Conservation (phyloP, 2,329 filamentous ascomycete genomes). For the Pseudogymnoascus sp. region DNA sequence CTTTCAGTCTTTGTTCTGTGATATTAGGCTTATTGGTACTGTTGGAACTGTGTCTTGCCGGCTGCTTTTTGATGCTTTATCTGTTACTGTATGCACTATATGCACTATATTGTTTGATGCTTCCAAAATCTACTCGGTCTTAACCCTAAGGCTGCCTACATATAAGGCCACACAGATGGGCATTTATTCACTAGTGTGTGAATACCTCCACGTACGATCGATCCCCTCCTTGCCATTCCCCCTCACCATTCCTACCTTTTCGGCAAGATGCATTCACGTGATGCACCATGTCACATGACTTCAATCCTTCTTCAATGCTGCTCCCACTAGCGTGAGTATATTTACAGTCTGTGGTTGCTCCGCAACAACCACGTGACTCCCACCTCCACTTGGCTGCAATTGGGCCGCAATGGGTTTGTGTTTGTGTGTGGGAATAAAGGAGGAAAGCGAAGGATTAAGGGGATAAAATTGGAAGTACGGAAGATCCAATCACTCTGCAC, state of each 20-base stretch:
- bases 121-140: not conserved
- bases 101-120: not conserved
- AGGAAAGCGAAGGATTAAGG: not conserved
- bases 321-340: not conserved
- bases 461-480: not conserved
- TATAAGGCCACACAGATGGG: not conserved
- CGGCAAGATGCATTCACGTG: not conserved
- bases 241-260: not conserved
- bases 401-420: not conserved
- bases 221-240: not conserved
- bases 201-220: not conserved
- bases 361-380: not conserved
- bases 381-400: not conserved
- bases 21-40: not conserved
- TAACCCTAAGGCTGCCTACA: not conserved
- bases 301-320: no score
- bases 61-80: not conserved
- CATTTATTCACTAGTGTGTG: not conserved
- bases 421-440: not conserved
- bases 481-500: not conserved
- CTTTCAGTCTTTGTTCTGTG: not conserved
- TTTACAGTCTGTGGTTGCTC: not conserved
- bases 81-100: not conserved
- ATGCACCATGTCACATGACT: no score
- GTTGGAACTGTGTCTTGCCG: not conserved